Percentiles rank a stretch among this genome's conserved stretches.
These are phyloP conservation scores for Serpula lacrymans DNA, from an alignment of 768 basidiomycete genomes.

Conservation along the genomic window DNA sequence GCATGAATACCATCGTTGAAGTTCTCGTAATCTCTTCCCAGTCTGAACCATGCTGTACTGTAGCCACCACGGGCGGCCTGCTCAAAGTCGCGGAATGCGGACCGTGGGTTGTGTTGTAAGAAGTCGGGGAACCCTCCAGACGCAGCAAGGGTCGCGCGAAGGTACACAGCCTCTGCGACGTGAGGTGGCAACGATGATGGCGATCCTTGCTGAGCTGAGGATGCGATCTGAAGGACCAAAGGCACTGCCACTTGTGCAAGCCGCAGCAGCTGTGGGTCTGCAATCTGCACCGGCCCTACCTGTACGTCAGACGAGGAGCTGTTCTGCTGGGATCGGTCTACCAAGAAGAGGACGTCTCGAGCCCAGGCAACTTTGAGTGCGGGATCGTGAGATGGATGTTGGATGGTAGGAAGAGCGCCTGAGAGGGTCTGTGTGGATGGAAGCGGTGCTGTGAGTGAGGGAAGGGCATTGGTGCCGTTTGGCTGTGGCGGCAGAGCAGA, in stretches of 20 bases:
- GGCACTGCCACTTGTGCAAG: constrained; percentile 66
- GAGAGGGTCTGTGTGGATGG: constrained; percentile 62
- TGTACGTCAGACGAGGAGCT: constrained; percentile 40
- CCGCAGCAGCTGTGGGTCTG: constrained; percentile 55
- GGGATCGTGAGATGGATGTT: constrained; percentile 55
- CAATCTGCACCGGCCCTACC: constrained; percentile 49
- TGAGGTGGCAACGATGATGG: constrained; percentile 36
- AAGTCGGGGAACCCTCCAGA: constrained; percentile 69
- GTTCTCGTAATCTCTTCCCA: constrained; percentile 89
- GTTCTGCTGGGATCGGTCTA: constrained; percentile 50
- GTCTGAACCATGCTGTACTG: constrained; percentile 82
- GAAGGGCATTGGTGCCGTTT: constrained; percentile 23
- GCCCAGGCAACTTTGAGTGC: constrained; percentile 70
- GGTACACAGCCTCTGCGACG: constrained; percentile 70
- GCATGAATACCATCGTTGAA: constrained; percentile 75
- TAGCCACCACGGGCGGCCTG: constrained; percentile 75
- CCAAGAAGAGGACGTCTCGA: constrained; percentile 76
- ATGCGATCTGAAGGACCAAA: constrained; percentile 56
- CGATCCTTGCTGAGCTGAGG: constrained; percentile 23
- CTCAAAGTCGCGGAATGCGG: constrained; percentile 91
- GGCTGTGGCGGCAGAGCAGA: constrained; percentile 16
- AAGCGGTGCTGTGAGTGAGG: constrained; percentile 63
- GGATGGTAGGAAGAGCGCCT: constrained; percentile 47
- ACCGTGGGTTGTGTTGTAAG: constrained; percentile 62
- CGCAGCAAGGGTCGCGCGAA: constrained; percentile 70